phyloP scores from a whole-genome alignment of 305 asterid genomes.

The Rubia occidens region DNA sequence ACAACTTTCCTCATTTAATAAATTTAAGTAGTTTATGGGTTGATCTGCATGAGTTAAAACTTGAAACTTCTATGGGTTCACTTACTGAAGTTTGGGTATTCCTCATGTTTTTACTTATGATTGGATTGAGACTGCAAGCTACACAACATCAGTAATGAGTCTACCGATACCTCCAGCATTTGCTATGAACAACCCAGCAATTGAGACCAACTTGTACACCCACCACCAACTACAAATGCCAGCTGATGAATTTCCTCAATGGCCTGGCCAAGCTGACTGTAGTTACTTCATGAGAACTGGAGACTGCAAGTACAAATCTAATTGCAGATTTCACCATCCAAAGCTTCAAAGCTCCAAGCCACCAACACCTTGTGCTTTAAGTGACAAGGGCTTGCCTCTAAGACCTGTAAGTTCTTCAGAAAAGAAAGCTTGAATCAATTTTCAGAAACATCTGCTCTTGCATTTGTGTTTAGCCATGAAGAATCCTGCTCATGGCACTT shows the following conservation, averaged over 20 bases:
- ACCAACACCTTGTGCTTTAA: slow-evolving; percentile 37
- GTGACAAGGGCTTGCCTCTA: slow-evolving; percentile 87
- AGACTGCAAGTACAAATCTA: slow-evolving; percentile 75
- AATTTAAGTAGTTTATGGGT: neutral
- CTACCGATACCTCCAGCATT: slow-evolving; percentile 90
- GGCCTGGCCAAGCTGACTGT: slow-evolving; percentile 91
- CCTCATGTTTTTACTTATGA: slow-evolving; percentile 13
- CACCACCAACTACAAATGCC: slow-evolving; percentile 37
- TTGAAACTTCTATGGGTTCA: neutral
- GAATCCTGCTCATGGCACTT: neutral
- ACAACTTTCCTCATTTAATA: neutral
- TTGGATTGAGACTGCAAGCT: slow-evolving; percentile 48
- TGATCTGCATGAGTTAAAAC: neutral
- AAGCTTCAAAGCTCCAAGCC: slow-evolving; percentile 40
- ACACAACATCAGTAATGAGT: slow-evolving; percentile 56
- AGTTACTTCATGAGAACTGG: slow-evolving; percentile 79
- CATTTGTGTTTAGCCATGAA: neutral
- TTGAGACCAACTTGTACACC: slow-evolving; percentile 40
- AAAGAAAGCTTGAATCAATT: neutral
- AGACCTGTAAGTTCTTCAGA: slow-evolving; percentile 66
- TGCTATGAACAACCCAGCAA: slow-evolving; percentile 40
- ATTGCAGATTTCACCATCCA: slow-evolving; percentile 92
- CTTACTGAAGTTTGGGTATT: neutral
- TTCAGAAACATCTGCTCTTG: neutral
- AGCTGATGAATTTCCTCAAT: slow-evolving; percentile 71